A percentile compares a stretch with the other conserved stretches of the same genome.
These are phyloP conservation scores for Leccinum angustisporum DNA, from an alignment of 1,284 basidiomycete species.

Conservation along the genomic window DNA sequence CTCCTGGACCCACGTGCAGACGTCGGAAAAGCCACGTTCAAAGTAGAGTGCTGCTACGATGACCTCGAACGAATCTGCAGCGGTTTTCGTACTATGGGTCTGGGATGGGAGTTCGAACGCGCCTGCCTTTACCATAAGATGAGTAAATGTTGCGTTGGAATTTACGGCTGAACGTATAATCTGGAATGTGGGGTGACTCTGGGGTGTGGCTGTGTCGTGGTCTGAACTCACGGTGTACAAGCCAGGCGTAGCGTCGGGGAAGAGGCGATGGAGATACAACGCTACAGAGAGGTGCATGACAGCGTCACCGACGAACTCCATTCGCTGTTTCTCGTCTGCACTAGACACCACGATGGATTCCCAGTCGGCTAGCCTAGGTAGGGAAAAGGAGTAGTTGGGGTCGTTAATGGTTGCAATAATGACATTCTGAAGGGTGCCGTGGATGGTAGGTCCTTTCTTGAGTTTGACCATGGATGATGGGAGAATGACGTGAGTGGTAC, in stretches of 20 bases:
- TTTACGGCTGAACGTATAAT: conserved; percentile 33
- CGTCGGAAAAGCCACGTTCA: conserved; percentile 30
- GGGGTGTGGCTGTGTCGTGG: not conserved
- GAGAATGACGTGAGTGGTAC: not conserved
- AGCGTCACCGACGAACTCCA: conserved; percentile 34
- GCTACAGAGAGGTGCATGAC: conserved; percentile 34
- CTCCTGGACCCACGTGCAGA: conserved; percentile 31
- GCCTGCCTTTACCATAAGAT: conserved; percentile 32
- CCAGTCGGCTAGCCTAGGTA: conserved; percentile 33
- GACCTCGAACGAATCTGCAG: conserved; percentile 33
- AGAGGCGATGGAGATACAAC: conserved; percentile 29
- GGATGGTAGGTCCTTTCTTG: conserved; percentile 18
- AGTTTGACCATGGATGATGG: conserved; percentile 21
- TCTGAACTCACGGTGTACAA: conserved; percentile 28
- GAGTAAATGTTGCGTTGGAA: conserved; percentile 32
- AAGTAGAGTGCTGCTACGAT: conserved; percentile 33
- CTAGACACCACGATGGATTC: conserved; percentile 31
- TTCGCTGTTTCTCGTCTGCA: conserved; percentile 29
- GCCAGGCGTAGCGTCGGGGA: conserved; percentile 30
- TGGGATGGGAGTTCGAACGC: conserved; percentile 26
- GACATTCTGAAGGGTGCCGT: conserved; percentile 24
- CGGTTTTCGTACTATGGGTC: conserved; percentile 25
- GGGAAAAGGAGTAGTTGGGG: conserved; percentile 26
- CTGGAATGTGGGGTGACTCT: conserved; percentile 7
- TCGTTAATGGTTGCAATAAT: conserved; percentile 31